These are phyloP conservation scores for Heimioporus punctisporus DNA, from an alignment of 1,284 basidiomycete genomes.

Conservation along the genomic window DNA sequence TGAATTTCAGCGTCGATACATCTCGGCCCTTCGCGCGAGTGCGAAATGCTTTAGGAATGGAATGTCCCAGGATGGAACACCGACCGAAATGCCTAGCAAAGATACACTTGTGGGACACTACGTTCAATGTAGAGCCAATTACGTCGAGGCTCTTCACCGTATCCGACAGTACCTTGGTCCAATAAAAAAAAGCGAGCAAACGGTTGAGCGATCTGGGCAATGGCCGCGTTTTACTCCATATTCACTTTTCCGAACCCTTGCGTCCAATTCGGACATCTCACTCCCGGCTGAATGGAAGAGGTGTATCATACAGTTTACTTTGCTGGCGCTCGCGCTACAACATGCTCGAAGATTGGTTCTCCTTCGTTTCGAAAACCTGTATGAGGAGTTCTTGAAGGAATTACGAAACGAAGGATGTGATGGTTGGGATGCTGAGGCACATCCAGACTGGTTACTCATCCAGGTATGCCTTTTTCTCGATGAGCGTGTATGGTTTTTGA, in stretches of 20 bases:
- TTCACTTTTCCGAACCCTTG: slow-evolving; percentile 27
- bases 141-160: not conserved
- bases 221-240: slow-evolving; percentile 33
- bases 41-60: slow-evolving; percentile 11
- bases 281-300: slow-evolving; percentile 29
- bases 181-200: slow-evolving; percentile 11
- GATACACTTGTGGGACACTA: slow-evolving; percentile 15
- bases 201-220: slow-evolving; percentile 19
- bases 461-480: slow-evolving; percentile 32
- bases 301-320: slow-evolving; percentile 28
- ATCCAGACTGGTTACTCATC: slow-evolving; percentile 47
- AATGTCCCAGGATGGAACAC: not conserved
- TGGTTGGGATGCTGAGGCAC: slow-evolving; percentile 11
- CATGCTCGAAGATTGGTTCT: slow-evolving; percentile 24
- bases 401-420: slow-evolving; percentile 24
- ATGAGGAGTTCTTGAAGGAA: slow-evolving; percentile 36
- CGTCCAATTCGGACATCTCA: slow-evolving; percentile 10
- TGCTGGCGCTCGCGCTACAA: slow-evolving; percentile 33
- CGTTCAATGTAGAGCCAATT: slow-evolving; percentile 1
- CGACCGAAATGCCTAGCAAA: not conserved
- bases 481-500: not conserved
- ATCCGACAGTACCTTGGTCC: slow-evolving; percentile 15
- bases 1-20: slow-evolving; percentile 17
- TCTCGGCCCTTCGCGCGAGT: slow-evolving; percentile 13
- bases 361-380: slow-evolving; percentile 1